Percentiles rank a stretch among this genome's conserved stretches.
Conservation (phyloP, 1,284 basidiomycete species). For the Butyriboletus appendiculatus region DNA sequence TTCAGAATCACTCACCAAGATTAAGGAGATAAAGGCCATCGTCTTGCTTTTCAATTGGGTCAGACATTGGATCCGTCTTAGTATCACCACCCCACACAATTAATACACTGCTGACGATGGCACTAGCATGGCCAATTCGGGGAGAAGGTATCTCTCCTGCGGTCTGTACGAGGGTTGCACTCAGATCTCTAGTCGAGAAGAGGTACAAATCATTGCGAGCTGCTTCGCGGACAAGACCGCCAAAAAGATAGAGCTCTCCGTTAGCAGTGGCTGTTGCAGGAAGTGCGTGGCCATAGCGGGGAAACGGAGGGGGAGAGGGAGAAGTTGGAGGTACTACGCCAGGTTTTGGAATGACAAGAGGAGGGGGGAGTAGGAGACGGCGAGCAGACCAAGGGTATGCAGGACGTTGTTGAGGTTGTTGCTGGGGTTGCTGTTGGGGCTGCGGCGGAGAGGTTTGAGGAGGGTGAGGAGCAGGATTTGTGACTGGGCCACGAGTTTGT, state of each 20-base stretch:
- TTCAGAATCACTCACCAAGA: slow-evolving; percentile 61
- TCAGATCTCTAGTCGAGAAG: slow-evolving; percentile 79
- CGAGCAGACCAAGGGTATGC: slow-evolving; percentile 81
- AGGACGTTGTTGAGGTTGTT: slow-evolving; percentile 49
- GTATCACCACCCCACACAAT: slow-evolving; percentile 99
- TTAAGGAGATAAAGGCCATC: slow-evolving; percentile 96
- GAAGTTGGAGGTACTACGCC: slow-evolving; percentile 57
- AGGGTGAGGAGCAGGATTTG: slow-evolving; percentile 22
- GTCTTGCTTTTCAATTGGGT: slow-evolving; percentile 83
- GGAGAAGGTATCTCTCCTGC: slow-evolving; percentile 89
- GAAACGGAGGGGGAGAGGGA: slow-evolving; percentile 86
- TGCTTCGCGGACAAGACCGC: slow-evolving; percentile 91
- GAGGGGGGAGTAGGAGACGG: slow-evolving; percentile 65
- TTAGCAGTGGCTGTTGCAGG: slow-evolving; percentile 78
- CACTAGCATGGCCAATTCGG: slow-evolving; percentile 94
- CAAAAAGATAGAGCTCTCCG: slow-evolving; percentile 96
- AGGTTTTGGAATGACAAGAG: slow-evolving; percentile 61
- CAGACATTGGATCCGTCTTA: slow-evolving; percentile 67
- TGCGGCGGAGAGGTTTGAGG: slow-evolving; percentile 31
- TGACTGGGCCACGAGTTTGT: slow-evolving; percentile 28
- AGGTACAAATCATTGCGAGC: slow-evolving; percentile 95
- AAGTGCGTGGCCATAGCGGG: slow-evolving; percentile 96
- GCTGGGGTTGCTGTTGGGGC: slow-evolving; percentile 26
- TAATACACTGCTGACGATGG: slow-evolving; percentile 93
- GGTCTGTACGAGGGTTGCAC: slow-evolving; percentile 81